Conservation (phyloP, 495 filamentous ascomycete species). For the Beverwykella pulmonaria region DNA sequence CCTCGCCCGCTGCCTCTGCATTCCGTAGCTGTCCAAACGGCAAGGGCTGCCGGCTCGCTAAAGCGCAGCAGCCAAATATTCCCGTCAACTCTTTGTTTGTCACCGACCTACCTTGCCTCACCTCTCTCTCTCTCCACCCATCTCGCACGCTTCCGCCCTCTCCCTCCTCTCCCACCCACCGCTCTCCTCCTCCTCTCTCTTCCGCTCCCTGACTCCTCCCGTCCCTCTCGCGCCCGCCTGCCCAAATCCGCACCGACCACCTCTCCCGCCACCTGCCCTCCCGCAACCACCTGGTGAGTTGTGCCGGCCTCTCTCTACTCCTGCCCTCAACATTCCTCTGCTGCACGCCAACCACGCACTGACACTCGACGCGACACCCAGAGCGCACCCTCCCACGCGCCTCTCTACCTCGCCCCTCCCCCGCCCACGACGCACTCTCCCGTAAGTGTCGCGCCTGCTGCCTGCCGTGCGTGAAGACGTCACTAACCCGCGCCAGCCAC, state of each 20-base stretch:
- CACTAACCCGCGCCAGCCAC: slow-evolving; percentile 26
- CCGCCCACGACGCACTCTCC: slow-evolving; percentile 23
- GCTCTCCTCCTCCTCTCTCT: slow-evolving; percentile 31
- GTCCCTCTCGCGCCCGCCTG: slow-evolving; percentile 26
- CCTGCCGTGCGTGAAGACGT: slow-evolving; percentile 4
- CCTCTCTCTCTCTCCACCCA: slow-evolving; percentile 22
- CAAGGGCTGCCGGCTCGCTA: slow-evolving; percentile 30
- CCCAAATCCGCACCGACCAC: slow-evolving; percentile 35
- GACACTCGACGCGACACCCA: slow-evolving; percentile 20
- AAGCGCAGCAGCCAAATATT: slow-evolving; percentile 22
- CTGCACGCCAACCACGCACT: slow-evolving; percentile 31
- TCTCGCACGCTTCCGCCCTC: slow-evolving; percentile 37
- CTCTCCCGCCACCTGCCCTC: slow-evolving; percentile 39
- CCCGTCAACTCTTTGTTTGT: slow-evolving; percentile 8
- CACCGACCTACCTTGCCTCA: slow-evolving; percentile 25
- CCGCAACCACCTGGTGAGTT: slow-evolving; percentile 40
- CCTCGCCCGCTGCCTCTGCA: not conserved
- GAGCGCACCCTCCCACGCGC: slow-evolving; percentile 18
- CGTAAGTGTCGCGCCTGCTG: slow-evolving; percentile 17
- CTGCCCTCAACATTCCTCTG: slow-evolving; percentile 32
- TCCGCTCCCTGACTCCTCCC: slow-evolving; percentile 32
- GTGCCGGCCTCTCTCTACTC: slow-evolving; percentile 28
- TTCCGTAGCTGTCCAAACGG: slow-evolving; percentile 3
- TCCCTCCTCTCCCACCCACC: slow-evolving; percentile 36
- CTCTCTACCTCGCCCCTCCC: slow-evolving; percentile 17